These are phyloP conservation scores for Penicillium psychrofluorescens DNA, from an alignment of 495 filamentous ascomycete species.

Conservation along the genomic window DNA sequence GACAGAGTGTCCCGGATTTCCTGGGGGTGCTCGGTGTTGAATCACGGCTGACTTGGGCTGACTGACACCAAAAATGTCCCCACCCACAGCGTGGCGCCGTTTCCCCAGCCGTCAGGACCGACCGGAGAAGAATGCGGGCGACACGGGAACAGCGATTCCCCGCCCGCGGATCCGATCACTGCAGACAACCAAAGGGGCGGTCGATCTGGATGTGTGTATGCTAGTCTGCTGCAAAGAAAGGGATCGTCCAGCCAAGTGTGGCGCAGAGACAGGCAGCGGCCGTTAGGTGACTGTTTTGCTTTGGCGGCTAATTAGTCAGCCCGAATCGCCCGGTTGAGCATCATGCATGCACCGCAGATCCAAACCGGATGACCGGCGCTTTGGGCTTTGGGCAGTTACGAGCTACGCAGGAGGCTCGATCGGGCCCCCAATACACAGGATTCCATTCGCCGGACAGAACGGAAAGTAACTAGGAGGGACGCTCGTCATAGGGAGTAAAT, in stretches of 20 bases:
- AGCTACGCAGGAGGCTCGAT: no score
- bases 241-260: no score
- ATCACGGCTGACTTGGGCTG: no score
- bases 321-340: not conserved
- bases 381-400: slow-evolving; percentile 10
- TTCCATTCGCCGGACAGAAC: not conserved
- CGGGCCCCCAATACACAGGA: no score
- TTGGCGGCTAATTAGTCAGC: not conserved
- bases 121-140: slow-evolving; percentile 2
- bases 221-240: no score
- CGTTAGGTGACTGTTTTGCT: no score
- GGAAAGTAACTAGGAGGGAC: not conserved
- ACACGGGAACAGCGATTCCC: slow-evolving; percentile 6
- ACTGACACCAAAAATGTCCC: not conserved
- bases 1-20: not conserved
- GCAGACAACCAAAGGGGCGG: slow-evolving; percentile 1
- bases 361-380: slow-evolving; percentile 12
- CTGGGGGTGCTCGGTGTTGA: no score
- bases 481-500: not conserved
- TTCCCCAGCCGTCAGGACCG: slow-evolving; percentile 1
- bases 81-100: slow-evolving; percentile 8
- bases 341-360: slow-evolving; percentile 14
- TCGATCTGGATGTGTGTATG: no score
- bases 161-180: slow-evolving; percentile 7
- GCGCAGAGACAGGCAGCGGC: no score